Conservation (phyloP, 1,284 basidiomycete genomes). For the Papiliotrema nemorosa region DNA sequence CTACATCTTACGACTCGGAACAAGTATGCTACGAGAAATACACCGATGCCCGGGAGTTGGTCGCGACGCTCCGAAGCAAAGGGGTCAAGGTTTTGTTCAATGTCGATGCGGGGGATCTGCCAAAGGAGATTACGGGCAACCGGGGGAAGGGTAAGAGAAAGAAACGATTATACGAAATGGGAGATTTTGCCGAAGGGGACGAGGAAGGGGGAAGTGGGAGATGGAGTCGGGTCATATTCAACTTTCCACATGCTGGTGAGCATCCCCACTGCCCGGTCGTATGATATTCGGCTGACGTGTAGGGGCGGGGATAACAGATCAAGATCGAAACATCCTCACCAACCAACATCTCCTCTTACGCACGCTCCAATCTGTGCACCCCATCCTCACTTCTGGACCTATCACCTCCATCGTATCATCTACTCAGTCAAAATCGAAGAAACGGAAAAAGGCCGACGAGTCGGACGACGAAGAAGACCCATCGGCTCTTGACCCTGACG, state of each 20-base stretch:
- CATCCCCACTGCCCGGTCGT: slow-evolving; percentile 9
- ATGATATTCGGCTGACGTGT: neutral
- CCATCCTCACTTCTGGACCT: slow-evolving; percentile 61
- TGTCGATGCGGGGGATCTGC: slow-evolving; percentile 77
- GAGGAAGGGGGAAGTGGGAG: slow-evolving; percentile 26
- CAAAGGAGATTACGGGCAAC: slow-evolving; percentile 56
- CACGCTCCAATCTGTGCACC: slow-evolving; percentile 72
- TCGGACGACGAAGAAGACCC: slow-evolving; percentile 46
- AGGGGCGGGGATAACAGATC: slow-evolving; percentile 92
- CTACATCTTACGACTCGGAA: slow-evolving; percentile 84
- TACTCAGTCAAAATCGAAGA: neutral
- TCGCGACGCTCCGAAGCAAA: slow-evolving; percentile 57
- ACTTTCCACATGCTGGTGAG: slow-evolving; percentile 92
- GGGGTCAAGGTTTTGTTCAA: slow-evolving; percentile 75
- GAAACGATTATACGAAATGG: too few species aligned
- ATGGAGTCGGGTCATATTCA: slow-evolving; percentile 85
- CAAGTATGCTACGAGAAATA: slow-evolving; percentile 78
- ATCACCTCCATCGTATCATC: slow-evolving; percentile 11
- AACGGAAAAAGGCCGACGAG: slow-evolving; percentile 2
- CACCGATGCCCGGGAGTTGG: slow-evolving; percentile 66
- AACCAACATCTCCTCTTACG: slow-evolving; percentile 86
- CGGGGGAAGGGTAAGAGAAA: slow-evolving; percentile 40
- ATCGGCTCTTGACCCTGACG: neutral
- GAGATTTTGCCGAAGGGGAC: too few species aligned
- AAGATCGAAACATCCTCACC: slow-evolving; percentile 85